A percentile compares a stretch with the other conserved stretches of the same genome.
Conservation (phyloP, 2,329 filamentous ascomycete genomes). For the Pestalotiopsis sp. region DNA sequence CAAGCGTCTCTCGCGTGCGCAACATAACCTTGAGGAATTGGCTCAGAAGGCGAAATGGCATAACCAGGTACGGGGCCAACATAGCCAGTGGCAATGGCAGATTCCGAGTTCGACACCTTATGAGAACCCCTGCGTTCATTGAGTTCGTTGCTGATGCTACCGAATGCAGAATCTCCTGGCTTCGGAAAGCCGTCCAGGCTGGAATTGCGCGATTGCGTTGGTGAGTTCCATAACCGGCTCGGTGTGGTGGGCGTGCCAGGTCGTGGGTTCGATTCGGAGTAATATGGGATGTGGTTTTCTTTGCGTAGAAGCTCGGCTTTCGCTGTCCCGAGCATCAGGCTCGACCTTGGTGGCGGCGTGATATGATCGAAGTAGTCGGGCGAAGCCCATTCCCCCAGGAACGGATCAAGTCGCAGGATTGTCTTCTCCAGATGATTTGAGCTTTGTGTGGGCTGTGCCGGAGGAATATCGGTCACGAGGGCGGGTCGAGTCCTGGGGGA, state of each 20-base stretch:
- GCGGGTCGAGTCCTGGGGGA: slow-evolving; percentile 22
- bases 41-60: slow-evolving; percentile 77
- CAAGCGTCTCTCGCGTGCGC: slow-evolving; percentile 89
- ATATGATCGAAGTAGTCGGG: slow-evolving; percentile 94
- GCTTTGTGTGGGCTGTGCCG: slow-evolving; percentile 23
- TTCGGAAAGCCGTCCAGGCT: slow-evolving; percentile 7
- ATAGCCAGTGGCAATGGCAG: slow-evolving; percentile 53
- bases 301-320: slow-evolving; percentile 84
- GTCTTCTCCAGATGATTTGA: slow-evolving; percentile 50
- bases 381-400: slow-evolving; percentile 93
- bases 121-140: slow-evolving; percentile 16
- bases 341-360: slow-evolving; percentile 82
- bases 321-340: slow-evolving; percentile 84
- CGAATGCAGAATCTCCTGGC: slow-evolving; percentile 8
- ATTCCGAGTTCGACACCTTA: slow-evolving; percentile 10
- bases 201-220: slow-evolving; percentile 21
- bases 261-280: slow-evolving; percentile 38
- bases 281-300: slow-evolving; percentile 65
- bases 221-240: slow-evolving; percentile 43
- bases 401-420: slow-evolving; percentile 83
- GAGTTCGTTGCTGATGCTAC: neutral
- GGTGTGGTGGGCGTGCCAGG: slow-evolving; percentile 25
- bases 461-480: slow-evolving; percentile 21
- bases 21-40: slow-evolving; percentile 87
- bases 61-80: slow-evolving; percentile 79